Conservation (phyloP, 805 yeast genomes). For the Pichia rugopelliculosa region DNA sequence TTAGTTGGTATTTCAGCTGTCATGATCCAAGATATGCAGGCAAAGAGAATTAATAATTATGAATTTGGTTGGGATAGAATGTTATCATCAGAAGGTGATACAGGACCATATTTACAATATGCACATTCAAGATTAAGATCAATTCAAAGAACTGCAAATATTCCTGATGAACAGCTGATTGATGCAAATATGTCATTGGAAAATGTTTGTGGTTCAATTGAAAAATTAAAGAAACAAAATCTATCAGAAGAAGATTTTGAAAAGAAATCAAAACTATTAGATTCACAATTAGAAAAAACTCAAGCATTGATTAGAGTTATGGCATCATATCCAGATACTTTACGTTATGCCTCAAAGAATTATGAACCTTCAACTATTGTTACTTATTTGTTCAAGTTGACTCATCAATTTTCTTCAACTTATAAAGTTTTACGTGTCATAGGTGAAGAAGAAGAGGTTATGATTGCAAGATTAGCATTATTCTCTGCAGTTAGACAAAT, state of each 20-base stretch:
- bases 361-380: conserved; percentile 92
- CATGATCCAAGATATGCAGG: conserved; percentile 98
- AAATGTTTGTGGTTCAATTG: conserved; percentile 25
- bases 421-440: conserved; percentile 95
- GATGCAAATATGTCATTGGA: conserved; percentile 27
- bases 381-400: conserved; percentile 83
- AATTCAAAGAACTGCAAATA: conserved; percentile 76
- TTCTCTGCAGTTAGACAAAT: conserved; percentile 88
- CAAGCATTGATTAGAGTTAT: conserved; percentile 64
- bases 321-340: conserved; percentile 86
- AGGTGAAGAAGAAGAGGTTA: conserved; percentile 83
- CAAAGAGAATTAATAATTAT: conserved; percentile 93
- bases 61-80: conserved; percentile 97
- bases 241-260: conserved; percentile 24
- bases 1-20: conserved; percentile 94
- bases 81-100: conserved; percentile 97
- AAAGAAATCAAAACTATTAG: conserved; percentile 26
- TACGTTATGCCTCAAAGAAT: conserved; percentile 75
- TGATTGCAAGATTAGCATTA: conserved; percentile 85
- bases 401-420: conserved; percentile 94
- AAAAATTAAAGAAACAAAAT: conserved; percentile 16
- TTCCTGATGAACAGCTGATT: conserved; percentile 28
- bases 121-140: conserved; percentile 97
- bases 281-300: conserved; percentile 26
- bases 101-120: conserved; percentile 97